Evolutionary conservation across 192 early-diverging fungal species (phyloP), one percentile per base, ranked within the genome.

Genomic region (Rhizophagus prolifer): DNA sequence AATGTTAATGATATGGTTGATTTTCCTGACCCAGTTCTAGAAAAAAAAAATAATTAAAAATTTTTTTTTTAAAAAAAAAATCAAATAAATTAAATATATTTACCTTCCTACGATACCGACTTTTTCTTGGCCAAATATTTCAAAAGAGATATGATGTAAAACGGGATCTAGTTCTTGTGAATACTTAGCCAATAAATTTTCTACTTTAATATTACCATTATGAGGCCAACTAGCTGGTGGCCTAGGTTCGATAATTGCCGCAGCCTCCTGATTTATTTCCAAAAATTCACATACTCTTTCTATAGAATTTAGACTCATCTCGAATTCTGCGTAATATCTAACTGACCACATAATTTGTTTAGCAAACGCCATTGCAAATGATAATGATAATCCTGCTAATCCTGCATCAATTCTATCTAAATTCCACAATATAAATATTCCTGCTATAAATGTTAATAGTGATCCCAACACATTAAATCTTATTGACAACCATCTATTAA

Each of bases 81-180:
- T 60, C 36, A 88, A 90, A 2, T 87, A 91, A 62, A 13, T 13
- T 14, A 14, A 72, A 54, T 19, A 28, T 1, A 38, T 8, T 38
- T n/a, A 54, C 10, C 96, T 88, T 9, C 96, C 96, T 54, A 96
- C 94, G 61, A 98, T 92, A 44, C 95, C 97, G 78, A 98, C 91
- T 79, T 95, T 96, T 80, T 89, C 88, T 30, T 82, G 71, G 3
- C 91, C 87, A 4, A 82, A 82, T 64, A 95, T 90, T 1, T 82
- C 41, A 63, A 97, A 91, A 19, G 89, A 88, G 12, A 99, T 81
- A 66, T 89, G 81, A 36, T 87, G 81, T 65, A 93, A 92, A 26
- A 98, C 87, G 21, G 97, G 92, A 9, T 90, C 90, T 25, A 88
- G 83, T 23, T 92, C 94, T 41, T 91, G 90, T 25, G 92, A 85